Base-by-base conservation (phyloP, 805 yeast genomes). In the Kuraishia molischiana region DNA sequence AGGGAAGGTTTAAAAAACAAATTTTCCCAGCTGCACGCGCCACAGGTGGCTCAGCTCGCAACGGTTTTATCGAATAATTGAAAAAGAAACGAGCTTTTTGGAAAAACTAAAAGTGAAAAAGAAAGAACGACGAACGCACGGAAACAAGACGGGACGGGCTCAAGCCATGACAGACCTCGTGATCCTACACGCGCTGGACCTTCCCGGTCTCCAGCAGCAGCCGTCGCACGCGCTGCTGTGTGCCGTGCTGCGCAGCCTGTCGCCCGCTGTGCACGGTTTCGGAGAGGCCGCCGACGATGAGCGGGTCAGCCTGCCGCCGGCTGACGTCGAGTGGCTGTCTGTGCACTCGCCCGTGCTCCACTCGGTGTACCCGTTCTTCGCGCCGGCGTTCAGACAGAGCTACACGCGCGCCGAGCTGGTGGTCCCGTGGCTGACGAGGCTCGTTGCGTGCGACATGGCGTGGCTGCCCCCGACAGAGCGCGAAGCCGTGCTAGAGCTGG, bases 401-500 rank as follows among this genome's bases (percentile, higher is more conserved):
- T 28, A 8, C 31, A 9, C 6, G 14, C 14, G 13, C 17, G 17
- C 31, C 17, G 31, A 6, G 5, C 43, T 38, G 70, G 66, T 69
- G 38, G 65, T 72, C 47, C 48, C 63, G 20, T 72, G 71, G 54
- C 45, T 79, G 29, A 72, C 82, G 15, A 57, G 59, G 33, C 49
- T 76, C 13, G 55, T 76, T 18, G 54, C 85, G 0, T 63, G 65
- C 2, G 62, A 69, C 2, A 53, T 84, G 35, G 42, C 48, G 1
- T 72, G 83, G 77, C 47, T 73, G 1, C 36, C 46, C 2, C 54
- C 48, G 2, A 63, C 56, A 0, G 51, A 50, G 5, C 57, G 53
- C 29, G 68, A 64, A 10, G 43, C 44, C 3, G 63, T 89, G 10
- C 56, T 74, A 43, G 66, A 72, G 22, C 56, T 66, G 37, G 77